Conservation (phyloP, 139 green algal species). For the Micractinium conductrix region DNA sequence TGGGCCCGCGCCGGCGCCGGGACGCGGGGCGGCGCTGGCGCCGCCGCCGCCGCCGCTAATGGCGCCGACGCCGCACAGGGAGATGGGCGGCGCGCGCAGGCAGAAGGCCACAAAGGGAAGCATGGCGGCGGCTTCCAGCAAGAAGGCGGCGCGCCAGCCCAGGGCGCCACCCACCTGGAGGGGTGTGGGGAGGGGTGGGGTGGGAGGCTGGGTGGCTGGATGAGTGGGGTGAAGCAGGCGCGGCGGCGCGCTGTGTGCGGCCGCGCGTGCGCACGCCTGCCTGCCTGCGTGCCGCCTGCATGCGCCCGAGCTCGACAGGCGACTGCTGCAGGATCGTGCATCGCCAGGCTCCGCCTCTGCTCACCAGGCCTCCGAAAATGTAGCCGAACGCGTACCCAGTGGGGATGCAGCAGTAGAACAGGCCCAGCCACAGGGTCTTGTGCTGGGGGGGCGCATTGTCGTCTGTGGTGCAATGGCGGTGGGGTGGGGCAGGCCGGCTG, state of each 20-base stretch:
- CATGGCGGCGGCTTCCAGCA: constrained; percentile 79
- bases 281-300: no score
- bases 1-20: background rate
- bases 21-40: no score
- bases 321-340: no score
- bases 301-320: no score
- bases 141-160: constrained; percentile 88
- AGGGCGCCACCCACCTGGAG: constrained; percentile 46
- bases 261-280: no score
- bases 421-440: constrained; percentile 87
- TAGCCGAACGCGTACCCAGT: constrained; percentile 79
- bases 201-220: no score
- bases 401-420: constrained; percentile 96
- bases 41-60: background rate
- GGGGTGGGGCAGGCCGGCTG: no score
- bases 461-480: no score
- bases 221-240: no score
- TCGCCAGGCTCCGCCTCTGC: no score
- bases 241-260: no score
- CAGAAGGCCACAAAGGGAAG: constrained; percentile 81
- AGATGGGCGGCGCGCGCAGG: constrained; percentile 59
- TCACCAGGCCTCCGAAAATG: constrained; percentile 80
- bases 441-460: constrained; percentile 78
- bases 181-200: no score
- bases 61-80: constrained; percentile 54